phyloP scores from a whole-genome alignment of 495 filamentous ascomycete genomes.

The Mytilinidion resinicola region DNA sequence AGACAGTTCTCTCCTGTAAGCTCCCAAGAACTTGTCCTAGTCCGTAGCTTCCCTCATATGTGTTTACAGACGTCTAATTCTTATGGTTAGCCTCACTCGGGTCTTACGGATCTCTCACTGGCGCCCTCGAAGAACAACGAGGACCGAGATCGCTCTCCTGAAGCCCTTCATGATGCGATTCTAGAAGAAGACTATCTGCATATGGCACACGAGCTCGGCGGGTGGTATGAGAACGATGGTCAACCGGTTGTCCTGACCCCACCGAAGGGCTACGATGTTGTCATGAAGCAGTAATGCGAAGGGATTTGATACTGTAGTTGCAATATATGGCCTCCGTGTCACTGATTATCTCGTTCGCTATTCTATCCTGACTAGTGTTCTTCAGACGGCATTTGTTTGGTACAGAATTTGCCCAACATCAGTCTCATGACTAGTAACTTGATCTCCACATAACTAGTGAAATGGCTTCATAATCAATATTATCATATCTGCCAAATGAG shows the following conservation, averaged over 20 bases:
- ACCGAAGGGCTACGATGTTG: not conserved
- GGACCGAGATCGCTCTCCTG: not conserved
- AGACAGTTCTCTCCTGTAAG: conserved; percentile 23
- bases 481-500: too few relatives aligned
- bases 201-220: not conserved
- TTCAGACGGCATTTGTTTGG: too few relatives aligned
- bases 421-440: too few relatives aligned
- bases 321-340: too few relatives aligned
- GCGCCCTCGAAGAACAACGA: not conserved
- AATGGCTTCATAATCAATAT: too few relatives aligned
- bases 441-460: too few relatives aligned
- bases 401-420: too few relatives aligned
- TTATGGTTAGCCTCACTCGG: conserved; percentile 5
- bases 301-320: too few relatives aligned
- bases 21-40: not conserved
- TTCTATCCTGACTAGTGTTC: too few relatives aligned
- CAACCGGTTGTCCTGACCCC: not conserved
- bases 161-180: not conserved
- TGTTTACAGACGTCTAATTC: not conserved
- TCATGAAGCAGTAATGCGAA: not conserved
- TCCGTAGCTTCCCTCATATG: not conserved
- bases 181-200: not conserved
- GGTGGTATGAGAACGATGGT: not conserved
- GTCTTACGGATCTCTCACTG: conserved; percentile 21
- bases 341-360: too few relatives aligned